Evolutionary conservation across 768 basidiomycete species (phyloP).

Genomic region (Gloeophyllum trabeum): DNA sequence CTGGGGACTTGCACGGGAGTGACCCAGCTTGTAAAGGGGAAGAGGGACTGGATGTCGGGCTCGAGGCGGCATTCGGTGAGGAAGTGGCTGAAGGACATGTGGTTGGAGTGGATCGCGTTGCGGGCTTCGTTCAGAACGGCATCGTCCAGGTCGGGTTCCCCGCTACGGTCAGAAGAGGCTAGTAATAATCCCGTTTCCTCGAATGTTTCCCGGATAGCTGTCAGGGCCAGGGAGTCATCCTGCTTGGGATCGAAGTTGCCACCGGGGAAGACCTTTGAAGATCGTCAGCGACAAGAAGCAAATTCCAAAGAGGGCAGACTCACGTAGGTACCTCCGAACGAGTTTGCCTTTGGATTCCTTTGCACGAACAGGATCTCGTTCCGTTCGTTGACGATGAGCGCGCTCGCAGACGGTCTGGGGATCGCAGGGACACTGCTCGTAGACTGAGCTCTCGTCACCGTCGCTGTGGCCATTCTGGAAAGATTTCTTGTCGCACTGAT

Average conservation of each 20-base stretch:
- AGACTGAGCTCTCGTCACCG: neutral
- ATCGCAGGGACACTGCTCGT: slow-evolving; percentile 2
- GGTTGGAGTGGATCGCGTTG: slow-evolving; percentile 40
- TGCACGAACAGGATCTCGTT: slow-evolving; percentile 68
- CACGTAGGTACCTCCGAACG: slow-evolving; percentile 62
- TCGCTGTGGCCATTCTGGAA: slow-evolving; percentile 2
- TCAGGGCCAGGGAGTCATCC: slow-evolving; percentile 43
- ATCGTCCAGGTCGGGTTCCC: slow-evolving; percentile 14
- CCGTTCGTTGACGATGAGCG: slow-evolving; percentile 50
- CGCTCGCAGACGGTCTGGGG: slow-evolving; percentile 57
- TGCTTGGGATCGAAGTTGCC: slow-evolving; percentile 56
- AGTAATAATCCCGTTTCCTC: slow-evolving; percentile 65
- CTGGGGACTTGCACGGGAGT: slow-evolving; percentile 46
- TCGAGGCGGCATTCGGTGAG: slow-evolving; percentile 31
- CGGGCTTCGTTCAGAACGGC: slow-evolving; percentile 40
- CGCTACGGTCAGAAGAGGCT: slow-evolving; percentile 25
- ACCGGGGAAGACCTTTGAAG: slow-evolving; percentile 63
- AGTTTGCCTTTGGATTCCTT: slow-evolving; percentile 48
- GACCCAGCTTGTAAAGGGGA: slow-evolving; percentile 71
- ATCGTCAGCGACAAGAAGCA: neutral
- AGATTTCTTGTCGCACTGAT: no score
- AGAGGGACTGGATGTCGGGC: slow-evolving; percentile 31
- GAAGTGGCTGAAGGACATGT: slow-evolving; percentile 39
- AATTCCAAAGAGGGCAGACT: slow-evolving; percentile 3
- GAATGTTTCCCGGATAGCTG: slow-evolving; percentile 68